These are phyloP conservation scores for Tulasnella sp. DNA, from an alignment of 768 basidiomycete genomes.

Conservation along the genomic window DNA sequence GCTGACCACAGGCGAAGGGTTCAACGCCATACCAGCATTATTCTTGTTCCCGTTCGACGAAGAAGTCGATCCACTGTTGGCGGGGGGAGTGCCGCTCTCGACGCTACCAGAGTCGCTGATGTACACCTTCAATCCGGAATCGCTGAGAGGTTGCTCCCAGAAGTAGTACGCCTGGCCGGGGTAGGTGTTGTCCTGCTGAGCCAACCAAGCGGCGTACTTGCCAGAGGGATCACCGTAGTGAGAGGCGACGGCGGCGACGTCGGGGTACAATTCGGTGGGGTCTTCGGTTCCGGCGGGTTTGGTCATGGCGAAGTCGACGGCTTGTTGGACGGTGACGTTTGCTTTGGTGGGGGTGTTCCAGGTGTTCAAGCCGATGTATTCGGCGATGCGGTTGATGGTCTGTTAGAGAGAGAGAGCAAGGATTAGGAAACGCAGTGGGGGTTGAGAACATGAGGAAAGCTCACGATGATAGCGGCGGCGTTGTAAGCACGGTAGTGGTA, in stretches of 20 bases:
- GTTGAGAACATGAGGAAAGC: neutral
- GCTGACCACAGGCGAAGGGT: neutral
- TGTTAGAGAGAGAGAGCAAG: neutral
- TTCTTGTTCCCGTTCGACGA: neutral
- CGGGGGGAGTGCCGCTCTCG: neutral
- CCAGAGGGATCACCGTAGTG: slow-evolving; percentile 7
- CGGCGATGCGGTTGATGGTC: slow-evolving; percentile 26
- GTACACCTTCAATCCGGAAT: slow-evolving; percentile 13
- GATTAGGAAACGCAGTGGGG: neutral
- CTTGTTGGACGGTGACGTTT: slow-evolving; percentile 27
- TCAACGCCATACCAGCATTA: neutral
- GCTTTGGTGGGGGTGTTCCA: slow-evolving; percentile 26
- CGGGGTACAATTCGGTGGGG: slow-evolving; percentile 13
- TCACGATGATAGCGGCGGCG: slow-evolving; percentile 26
- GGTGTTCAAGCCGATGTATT: slow-evolving; percentile 26
- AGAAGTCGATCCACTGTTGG: neutral
- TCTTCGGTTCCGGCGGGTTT: slow-evolving; percentile 12
- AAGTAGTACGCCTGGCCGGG: slow-evolving; percentile 10
- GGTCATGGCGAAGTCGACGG: slow-evolving; percentile 30
- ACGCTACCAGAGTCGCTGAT: neutral
- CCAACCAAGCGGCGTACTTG: slow-evolving; percentile 14
- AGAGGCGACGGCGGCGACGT: slow-evolving; percentile 16
- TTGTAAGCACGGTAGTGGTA: slow-evolving; percentile 32
- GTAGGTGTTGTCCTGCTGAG: slow-evolving; percentile 12
- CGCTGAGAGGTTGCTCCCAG: slow-evolving; percentile 13